phyloP scores from a whole-genome alignment of 768 basidiomycete genomes.

The Hericium erinaceus region DNA sequence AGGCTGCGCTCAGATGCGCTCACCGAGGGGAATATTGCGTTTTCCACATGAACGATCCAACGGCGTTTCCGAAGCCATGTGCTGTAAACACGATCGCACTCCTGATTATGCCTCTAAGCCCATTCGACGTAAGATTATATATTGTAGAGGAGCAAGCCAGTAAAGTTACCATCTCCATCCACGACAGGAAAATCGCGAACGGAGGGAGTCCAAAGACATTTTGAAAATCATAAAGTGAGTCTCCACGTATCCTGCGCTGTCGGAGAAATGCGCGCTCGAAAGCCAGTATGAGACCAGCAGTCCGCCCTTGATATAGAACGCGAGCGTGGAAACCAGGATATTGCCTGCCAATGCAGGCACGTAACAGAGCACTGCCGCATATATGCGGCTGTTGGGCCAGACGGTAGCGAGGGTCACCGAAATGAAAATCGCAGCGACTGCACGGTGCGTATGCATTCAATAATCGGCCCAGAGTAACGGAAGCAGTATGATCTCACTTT shows the following conservation, averaged over 20 bases:
- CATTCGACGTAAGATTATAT: neutral
- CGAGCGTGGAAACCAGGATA: conserved; percentile 58
- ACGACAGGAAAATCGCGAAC: conserved; percentile 61
- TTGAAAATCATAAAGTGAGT: no score
- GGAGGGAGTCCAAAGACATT: conserved; percentile 52
- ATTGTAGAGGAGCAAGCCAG: no score
- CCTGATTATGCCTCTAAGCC: conserved; percentile 47
- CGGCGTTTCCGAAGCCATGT: conserved; percentile 71
- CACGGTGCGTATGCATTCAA: conserved; percentile 3
- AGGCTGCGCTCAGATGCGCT: conserved; percentile 1
- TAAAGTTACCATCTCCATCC: conserved; percentile 49
- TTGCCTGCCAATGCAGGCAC: conserved; percentile 61
- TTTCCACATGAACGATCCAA: conserved; percentile 74
- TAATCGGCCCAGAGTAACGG: neutral
- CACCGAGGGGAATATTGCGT: conserved; percentile 58
- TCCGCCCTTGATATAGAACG: conserved; percentile 55
- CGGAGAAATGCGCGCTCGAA: conserved; percentile 32
- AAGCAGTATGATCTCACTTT: conserved; percentile 36
- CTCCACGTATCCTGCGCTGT: neutral
- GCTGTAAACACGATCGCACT: conserved; percentile 67
- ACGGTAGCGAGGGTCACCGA: conserved; percentile 33
- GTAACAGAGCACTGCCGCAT: conserved; percentile 51
- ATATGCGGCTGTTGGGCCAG: conserved; percentile 53
- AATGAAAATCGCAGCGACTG: conserved; percentile 45
- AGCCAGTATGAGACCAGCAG: conserved; percentile 72